A percentile compares a stretch with the other conserved stretches of the same genome.
Conservation (phyloP, 768 basidiomycete genomes). For the Austroboletus eburneus region DNA sequence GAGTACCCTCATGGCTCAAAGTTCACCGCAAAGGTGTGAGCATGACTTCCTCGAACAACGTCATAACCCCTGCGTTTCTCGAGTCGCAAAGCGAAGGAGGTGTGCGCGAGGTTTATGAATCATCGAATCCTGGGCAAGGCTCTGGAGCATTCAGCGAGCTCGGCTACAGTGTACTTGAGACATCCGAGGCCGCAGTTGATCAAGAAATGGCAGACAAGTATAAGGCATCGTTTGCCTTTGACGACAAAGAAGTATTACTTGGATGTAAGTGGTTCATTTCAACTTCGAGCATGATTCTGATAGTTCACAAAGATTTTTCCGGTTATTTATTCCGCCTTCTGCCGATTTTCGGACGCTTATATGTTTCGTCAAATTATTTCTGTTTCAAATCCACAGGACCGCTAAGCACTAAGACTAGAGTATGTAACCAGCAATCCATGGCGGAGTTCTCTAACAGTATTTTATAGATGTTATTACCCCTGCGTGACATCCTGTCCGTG, state of each 20-base stretch:
- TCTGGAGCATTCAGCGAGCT: constrained; percentile 48
- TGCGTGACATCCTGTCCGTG: constrained; percentile 79
- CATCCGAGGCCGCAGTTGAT: constrained; percentile 60
- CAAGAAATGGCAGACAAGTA: constrained; percentile 71
- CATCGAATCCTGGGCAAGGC: constrained; percentile 13
- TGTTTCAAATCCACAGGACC: constrained; percentile 92
- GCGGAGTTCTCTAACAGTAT: constrained; percentile 4
- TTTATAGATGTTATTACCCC: constrained; percentile 87
- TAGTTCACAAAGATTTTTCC: constrained; percentile 66
- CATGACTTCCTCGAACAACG: constrained; percentile 32
- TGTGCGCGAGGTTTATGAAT: constrained; percentile 56
- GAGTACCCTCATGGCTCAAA: constrained; percentile 71
- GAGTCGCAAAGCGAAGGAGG: constrained; percentile 29
- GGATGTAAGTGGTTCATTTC: constrained; percentile 62
- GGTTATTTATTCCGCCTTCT: constrained; percentile 87
- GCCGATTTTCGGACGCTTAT: constrained; percentile 86
- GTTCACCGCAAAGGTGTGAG: constrained; percentile 37
- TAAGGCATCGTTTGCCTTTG: constrained; percentile 75
- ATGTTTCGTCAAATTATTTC: constrained; percentile 87
- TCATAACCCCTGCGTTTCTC: constrained; percentile 16
- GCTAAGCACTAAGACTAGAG: constrained; percentile 76
- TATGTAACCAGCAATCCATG: constrained; percentile 35
- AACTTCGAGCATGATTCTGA: constrained; percentile 5
- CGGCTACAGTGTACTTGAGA: constrained; percentile 80
- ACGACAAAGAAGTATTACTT: constrained; percentile 80